Conservation (phyloP, 306 rosid species). For the Prunus persica region DNA sequence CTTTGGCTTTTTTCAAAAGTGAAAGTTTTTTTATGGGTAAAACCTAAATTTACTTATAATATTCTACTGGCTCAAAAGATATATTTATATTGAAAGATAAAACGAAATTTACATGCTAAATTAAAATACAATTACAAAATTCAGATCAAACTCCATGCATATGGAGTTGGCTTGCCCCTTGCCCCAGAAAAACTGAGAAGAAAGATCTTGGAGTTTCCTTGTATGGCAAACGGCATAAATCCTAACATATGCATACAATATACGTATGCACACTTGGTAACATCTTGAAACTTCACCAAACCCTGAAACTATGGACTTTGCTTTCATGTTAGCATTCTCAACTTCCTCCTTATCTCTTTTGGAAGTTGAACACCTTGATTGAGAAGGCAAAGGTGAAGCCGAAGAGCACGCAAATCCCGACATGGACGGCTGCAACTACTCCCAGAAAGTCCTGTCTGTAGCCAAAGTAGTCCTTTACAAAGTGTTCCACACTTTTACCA, state of each 20-base stretch:
- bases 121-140: constrained; percentile 6
- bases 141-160: constrained; percentile 7
- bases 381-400: constrained; percentile 38
- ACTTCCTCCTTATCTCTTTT: constrained; percentile 22
- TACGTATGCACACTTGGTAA: neutral
- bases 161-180: constrained; percentile 3
- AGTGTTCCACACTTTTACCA: constrained; percentile 25
- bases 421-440: constrained; percentile 26
- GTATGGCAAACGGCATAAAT: neutral
- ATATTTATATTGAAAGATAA: neutral
- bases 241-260: neutral
- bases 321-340: neutral
- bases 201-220: neutral
- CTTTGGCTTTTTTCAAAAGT: no score
- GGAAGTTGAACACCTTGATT: constrained; percentile 39
- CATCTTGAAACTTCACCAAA: neutral
- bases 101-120: neutral
- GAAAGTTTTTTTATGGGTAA: no score
- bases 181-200: neutral
- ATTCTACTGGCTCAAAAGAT: neutral
- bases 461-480: constrained; percentile 27
- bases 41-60: no score
- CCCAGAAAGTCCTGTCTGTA: constrained; percentile 25
- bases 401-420: constrained; percentile 31
- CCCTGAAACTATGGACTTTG: neutral